Evolutionary conservation across 2,329 filamentous ascomycete species (phyloP).

Genomic region (Aspergillus flavus): DNA sequence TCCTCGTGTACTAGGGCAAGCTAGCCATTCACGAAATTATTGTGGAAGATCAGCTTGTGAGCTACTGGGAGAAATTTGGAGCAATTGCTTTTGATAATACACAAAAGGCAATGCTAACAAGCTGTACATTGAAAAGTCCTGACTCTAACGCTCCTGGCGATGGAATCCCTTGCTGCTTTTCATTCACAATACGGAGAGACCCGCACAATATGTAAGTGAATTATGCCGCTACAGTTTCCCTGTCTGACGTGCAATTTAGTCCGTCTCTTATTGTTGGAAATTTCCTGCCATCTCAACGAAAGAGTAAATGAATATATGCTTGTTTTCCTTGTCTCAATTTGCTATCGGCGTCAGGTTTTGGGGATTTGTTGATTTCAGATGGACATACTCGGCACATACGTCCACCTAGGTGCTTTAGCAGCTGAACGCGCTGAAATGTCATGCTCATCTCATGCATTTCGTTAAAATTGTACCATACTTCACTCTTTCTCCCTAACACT

Average conservation of each 20-base stretch:
- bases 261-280: conserved; percentile 95
- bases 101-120: conserved; percentile 93
- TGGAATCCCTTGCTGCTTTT: conserved; percentile 92
- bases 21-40: conserved; percentile 95
- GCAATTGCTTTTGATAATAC: conserved; percentile 93
- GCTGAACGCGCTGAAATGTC: not conserved
- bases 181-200: conserved; percentile 92
- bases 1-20: conserved; percentile 66
- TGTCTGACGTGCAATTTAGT: conserved; percentile 50
- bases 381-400: not conserved
- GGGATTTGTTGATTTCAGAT: not conserved
- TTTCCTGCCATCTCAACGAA: conserved; percentile 82
- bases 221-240: not conserved
- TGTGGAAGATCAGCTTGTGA: conserved; percentile 89
- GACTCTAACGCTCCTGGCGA: conserved; percentile 67
- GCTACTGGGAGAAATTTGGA: conserved; percentile 99
- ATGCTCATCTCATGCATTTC: not conserved
- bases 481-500: not conserved
- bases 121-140: conserved; percentile 85
- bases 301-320: conserved; percentile 37
- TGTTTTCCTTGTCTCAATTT: not conserved
- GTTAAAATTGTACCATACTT: conserved; percentile 21
- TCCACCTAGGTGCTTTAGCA: not conserved
- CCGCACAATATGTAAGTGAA: conserved; percentile 87
- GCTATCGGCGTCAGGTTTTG: conserved; percentile 6